phyloP scores from a whole-genome alignment of 805 yeast species.

The Candida nonsorbophila region DNA sequence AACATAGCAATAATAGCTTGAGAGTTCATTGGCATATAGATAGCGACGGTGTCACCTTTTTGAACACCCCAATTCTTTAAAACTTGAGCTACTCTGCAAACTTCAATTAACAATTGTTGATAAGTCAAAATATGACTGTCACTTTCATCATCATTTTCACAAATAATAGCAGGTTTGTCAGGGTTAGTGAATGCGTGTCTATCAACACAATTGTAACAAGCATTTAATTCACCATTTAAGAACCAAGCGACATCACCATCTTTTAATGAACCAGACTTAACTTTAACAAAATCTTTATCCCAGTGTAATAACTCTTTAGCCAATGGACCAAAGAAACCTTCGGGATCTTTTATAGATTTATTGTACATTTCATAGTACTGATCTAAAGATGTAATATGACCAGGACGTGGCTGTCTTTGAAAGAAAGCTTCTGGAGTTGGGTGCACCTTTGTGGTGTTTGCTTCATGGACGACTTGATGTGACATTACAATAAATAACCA shows the following conservation, averaged over 20 bases:
- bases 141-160: slow-evolving; percentile 76
- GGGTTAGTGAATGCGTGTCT: slow-evolving; percentile 73
- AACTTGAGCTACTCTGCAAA: slow-evolving; percentile 66
- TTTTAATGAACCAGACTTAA: slow-evolving; percentile 57
- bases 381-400: slow-evolving; percentile 56
- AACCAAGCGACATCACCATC: slow-evolving; percentile 64
- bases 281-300: slow-evolving; percentile 72
- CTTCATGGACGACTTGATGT: slow-evolving; percentile 57
- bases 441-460: slow-evolving; percentile 44
- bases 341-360: slow-evolving; percentile 76
- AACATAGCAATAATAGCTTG: slow-evolving; percentile 71
- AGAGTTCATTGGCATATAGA: slow-evolving; percentile 82
- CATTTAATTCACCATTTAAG: slow-evolving; percentile 73
- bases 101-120: slow-evolving; percentile 66
- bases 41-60: slow-evolving; percentile 84
- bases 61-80: slow-evolving; percentile 60
- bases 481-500: neutral
- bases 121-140: slow-evolving; percentile 60
- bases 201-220: slow-evolving; percentile 77
- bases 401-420: slow-evolving; percentile 54
- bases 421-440: slow-evolving; percentile 52
- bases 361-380: slow-evolving; percentile 68
- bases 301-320: slow-evolving; percentile 73
- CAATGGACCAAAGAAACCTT: slow-evolving; percentile 68
- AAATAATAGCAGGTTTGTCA: slow-evolving; percentile 66